Evolutionary conservation across 208 protist genomes (phyloP).

Genomic region (Leishmania martiniquensis): DNA sequence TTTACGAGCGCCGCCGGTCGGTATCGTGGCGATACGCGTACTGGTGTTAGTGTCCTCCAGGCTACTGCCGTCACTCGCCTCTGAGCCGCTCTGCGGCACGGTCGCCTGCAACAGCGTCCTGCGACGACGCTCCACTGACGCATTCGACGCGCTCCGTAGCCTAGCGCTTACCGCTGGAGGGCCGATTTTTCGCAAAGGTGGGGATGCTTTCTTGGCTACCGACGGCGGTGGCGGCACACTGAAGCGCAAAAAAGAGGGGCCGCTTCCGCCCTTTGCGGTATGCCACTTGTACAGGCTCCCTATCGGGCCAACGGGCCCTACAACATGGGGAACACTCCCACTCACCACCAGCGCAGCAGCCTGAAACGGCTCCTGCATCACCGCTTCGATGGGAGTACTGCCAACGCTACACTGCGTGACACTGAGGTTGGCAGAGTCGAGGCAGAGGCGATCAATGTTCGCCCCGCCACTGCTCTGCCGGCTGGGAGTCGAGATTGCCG

Average conservation of each 20-base stretch:
- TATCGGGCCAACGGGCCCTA: slow-evolving; percentile 13
- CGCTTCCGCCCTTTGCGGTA: neutral
- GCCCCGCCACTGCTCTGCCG: slow-evolving; percentile 17
- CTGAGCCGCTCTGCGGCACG: neutral
- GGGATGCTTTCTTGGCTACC: neutral
- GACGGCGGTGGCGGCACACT: neutral
- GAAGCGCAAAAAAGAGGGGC: slow-evolving; percentile 28
- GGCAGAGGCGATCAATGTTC: slow-evolving; percentile 4
- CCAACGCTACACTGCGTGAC: neutral
- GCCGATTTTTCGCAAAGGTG: slow-evolving; percentile 1
- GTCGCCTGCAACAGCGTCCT: neutral
- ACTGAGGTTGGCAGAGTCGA: slow-evolving; percentile 25
- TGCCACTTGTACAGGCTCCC: slow-evolving; percentile 3
- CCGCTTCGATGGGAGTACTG: slow-evolving; percentile 6
- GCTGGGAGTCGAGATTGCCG: no score
- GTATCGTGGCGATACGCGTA: neutral
- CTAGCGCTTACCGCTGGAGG: neutral
- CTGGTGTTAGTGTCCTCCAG: neutral
- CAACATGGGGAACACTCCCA: slow-evolving; percentile 1
- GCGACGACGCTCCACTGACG: neutral
- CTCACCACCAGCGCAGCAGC: neutral
- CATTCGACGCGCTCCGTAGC: neutral
- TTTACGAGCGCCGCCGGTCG: neutral
- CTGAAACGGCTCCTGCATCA: slow-evolving; percentile 33
- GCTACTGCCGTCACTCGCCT: neutral